Conservation (phyloP, 2,329 filamentous ascomycete genomes). For the Cytospora chrysosperma region DNA sequence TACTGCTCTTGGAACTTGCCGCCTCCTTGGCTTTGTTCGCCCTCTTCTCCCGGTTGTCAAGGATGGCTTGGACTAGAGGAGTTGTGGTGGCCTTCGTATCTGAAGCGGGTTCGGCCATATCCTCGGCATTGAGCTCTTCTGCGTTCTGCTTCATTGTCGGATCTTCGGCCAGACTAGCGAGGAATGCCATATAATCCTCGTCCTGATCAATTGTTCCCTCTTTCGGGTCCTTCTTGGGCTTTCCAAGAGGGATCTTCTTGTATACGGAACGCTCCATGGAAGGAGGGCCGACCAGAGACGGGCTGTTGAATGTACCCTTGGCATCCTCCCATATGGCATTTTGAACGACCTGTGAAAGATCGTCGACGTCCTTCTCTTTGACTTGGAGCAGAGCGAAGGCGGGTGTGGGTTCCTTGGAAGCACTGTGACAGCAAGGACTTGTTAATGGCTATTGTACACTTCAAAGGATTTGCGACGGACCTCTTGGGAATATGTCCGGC, state of each 20-base stretch:
- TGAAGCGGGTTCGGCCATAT: constrained; percentile 48
- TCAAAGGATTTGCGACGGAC: constrained; percentile 48
- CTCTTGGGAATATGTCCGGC: constrained; percentile 76
- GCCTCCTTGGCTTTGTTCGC: constrained; percentile 66
- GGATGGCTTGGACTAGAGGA: constrained; percentile 65
- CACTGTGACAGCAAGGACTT: constrained; percentile 44
- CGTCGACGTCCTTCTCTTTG: constrained; percentile 64
- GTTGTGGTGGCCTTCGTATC: constrained; percentile 72
- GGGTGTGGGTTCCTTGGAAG: constrained; percentile 81
- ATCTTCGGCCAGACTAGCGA: constrained; percentile 77
- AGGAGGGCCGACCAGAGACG: constrained; percentile 75
- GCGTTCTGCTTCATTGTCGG: constrained; percentile 49
- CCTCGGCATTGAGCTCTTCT: constrained; percentile 45
- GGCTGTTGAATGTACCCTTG: constrained; percentile 69
- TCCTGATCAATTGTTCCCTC: constrained; percentile 97
- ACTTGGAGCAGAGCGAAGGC: constrained; percentile 82
- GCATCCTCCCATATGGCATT: constrained; percentile 75
- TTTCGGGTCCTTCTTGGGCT: constrained; percentile 74
- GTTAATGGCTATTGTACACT: constrained; percentile 4
- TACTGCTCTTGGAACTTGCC: constrained; percentile 53
- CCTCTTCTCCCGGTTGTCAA: constrained; percentile 90
- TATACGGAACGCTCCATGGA: constrained; percentile 80
- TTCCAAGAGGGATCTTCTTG: constrained; percentile 74
- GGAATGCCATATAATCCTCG: constrained; percentile 89
- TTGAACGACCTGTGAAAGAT: constrained; percentile 70